Evolutionary conservation across 2,329 filamentous ascomycete genomes (phyloP), one percentile per base, ranked within the genome.

Genomic region (Phyllosticta capitalensis): DNA sequence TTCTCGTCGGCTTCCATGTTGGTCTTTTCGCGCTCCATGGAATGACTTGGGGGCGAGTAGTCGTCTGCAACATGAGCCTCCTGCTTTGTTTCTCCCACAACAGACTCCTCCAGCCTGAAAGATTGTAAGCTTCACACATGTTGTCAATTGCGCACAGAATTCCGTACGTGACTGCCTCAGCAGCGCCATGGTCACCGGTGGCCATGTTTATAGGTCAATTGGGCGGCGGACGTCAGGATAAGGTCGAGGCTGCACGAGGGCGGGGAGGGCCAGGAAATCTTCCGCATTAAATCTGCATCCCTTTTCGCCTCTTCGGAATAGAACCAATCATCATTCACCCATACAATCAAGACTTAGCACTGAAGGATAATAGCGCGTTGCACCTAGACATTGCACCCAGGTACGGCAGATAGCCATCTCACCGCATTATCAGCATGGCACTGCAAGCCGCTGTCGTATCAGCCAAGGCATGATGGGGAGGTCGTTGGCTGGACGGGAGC

Each of bases 101-200:
- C 45, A 21, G 53, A 50, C 45, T 55, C 57, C 33, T 58, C 51
- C 51, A 58, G 51, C 51, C 56, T 58, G 17, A 3, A 3, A 3
- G 21, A 9, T 26, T 3, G 30, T 58, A 21, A 54, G 48, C 33
- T 22, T n/a, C 19, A 5, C n/a, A 17, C 7, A 19, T 19, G 17
- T 21, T 2, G 12, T 45, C 38, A 45, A 54, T 19, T 17, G 22
- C 21, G 17, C 17, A 20, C 9, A 21, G 5, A 3, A n/a, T 1
- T 2, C 20, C 56, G 45, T 28, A 58, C 56, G 30, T 50, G 2
- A 52, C n/a, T 54, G 56, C 56, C 33, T 58, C 56, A 48, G 54
- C 51, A 26, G 54, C 56, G 22, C 56, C 56, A 52, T 58, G 56
- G 52, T 58, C 56, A 26, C 56, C 56, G n/a, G 56, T 54, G 5